Base-by-base conservation (phyloP, 2,329 filamentous ascomycete genomes). In the Lasiodiplodia gonubiensis region DNA sequence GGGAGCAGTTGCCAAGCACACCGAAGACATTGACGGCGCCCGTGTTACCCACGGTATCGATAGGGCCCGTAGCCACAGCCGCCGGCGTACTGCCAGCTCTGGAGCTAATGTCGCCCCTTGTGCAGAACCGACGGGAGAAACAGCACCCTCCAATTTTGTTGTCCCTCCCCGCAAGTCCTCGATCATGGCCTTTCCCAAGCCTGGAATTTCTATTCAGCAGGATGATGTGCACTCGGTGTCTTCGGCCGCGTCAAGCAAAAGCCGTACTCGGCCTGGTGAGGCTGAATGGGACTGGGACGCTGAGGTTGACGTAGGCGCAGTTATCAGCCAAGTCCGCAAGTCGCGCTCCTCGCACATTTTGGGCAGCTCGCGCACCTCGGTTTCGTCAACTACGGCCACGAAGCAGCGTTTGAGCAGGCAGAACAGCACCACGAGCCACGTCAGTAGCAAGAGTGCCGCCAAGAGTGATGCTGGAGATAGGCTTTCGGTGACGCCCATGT, bases 11-110 rank as follows among this genome's bases (percentile, higher is more conserved):
- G 18, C 42, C 7, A n/a, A 11, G 42, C 3, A 21, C 18, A n/a
- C 18, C 18, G 42, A 46, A 46, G 42, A 46, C 7, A n/a, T 4
- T 8, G 42, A 46, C n/a, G 42, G 42, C 42, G n/a, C 42, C 8
- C n/a, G 30, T 21, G 25, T 25, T 10, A 21, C 39, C 7, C 39
- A 33, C 7, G 25, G 57, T 11, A 21, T 42, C 8, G 57, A 60
- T n/a, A 48, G 57, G 46, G 12, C 39, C 21, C 57, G 57, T 11
- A 69, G 65, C 51, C 75, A 75, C 42, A 72, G 71, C 53, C 75
- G 77, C 25, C 74, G 77, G 23, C 75, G 77, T 27, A 79, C 77
- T 16, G 76, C 77, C 21, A 75, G 74, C 14, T 77, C 75, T 52
- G 77, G 73, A 27, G 73, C 76, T 18, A 73, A 74, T 14, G 70